Evolutionary conservation across 805 yeast genomes (phyloP).

Genomic region (Kuraishia hungarica): DNA sequence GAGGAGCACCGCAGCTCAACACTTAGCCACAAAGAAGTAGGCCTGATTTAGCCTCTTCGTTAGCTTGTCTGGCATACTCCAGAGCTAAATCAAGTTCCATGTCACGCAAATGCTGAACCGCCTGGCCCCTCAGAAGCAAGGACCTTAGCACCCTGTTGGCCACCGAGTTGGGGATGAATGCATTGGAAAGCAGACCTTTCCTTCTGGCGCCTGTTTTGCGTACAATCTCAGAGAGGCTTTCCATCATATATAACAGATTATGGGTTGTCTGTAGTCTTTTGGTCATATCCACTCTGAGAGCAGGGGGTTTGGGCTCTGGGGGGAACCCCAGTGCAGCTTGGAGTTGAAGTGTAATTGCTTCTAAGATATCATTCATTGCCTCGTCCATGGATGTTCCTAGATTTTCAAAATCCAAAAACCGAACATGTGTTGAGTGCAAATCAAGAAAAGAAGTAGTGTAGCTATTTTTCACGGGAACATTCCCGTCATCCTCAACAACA

Average conservation of each 20-base stretch:
- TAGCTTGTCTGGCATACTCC: background rate
- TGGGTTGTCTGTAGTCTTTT: constrained; percentile 1
- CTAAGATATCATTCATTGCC: constrained; percentile 21
- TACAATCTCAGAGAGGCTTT: background rate
- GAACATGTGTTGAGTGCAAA: background rate
- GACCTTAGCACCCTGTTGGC: background rate
- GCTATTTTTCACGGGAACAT: background rate
- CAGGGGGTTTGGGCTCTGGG: constrained; percentile 39
- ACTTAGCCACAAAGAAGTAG: background rate
- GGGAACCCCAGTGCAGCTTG: constrained; percentile 59
- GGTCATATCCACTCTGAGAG: constrained; percentile 38
- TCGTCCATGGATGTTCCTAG: no score
- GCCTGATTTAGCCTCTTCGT: background rate
- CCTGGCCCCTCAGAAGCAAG: background rate
- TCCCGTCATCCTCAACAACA: background rate
- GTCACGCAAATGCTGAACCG: background rate
- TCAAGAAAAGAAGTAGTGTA: background rate
- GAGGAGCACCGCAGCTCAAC: background rate
- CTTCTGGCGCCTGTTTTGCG: background rate
- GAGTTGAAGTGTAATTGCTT: constrained; percentile 54
- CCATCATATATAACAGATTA: constrained; percentile 3
- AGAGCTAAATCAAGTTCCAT: background rate
- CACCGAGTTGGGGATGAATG: background rate
- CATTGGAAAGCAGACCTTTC: background rate
- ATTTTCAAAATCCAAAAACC: background rate